Evolutionary conservation across 2,329 filamentous ascomycete species (phyloP).

Genomic region (Simplicillium aogashimaense): DNA sequence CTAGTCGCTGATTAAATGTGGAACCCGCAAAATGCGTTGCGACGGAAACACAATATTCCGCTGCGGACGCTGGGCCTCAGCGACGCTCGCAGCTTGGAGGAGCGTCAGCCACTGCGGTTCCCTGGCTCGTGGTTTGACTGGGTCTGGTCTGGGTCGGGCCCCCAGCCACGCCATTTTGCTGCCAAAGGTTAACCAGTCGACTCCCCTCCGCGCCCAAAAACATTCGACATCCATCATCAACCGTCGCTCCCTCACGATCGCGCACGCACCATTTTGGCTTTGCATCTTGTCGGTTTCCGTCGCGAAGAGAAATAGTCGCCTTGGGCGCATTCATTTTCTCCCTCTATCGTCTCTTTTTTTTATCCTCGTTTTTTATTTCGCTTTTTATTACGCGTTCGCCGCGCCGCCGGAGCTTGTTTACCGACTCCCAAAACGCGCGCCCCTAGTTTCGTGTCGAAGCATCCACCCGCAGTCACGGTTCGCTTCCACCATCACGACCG

Average conservation of each 20-base stretch:
- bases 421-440: slow-evolving; percentile 5
- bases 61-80: not conserved
- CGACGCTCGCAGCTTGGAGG: slow-evolving; percentile 4
- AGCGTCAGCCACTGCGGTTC: slow-evolving; percentile 6
- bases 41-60: slow-evolving; percentile 1
- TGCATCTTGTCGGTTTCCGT: slow-evolving; percentile 12
- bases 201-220: slow-evolving; percentile 16
- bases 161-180: slow-evolving; percentile 29
- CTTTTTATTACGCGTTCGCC: slow-evolving; percentile 5
- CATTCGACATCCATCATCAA: slow-evolving; percentile 9
- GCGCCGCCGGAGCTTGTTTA: slow-evolving; percentile 7
- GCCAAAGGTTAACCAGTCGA: slow-evolving; percentile 10
- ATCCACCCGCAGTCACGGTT: too few relatives aligned
- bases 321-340: slow-evolving; percentile 8
- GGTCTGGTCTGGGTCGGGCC: slow-evolving; percentile 1
- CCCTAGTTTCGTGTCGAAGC: slow-evolving; percentile 3
- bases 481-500: too few relatives aligned
- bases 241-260: slow-evolving; percentile 11
- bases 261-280: slow-evolving; percentile 7
- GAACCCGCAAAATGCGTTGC: not conserved
- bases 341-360: slow-evolving; percentile 13
- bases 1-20: not conserved
- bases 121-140: too few relatives aligned
- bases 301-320: slow-evolving; percentile 13
- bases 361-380: not conserved